These are phyloP conservation scores for Malus hybrid DNA, from an alignment of 331 rosid species.

Conservation along the genomic window DNA sequence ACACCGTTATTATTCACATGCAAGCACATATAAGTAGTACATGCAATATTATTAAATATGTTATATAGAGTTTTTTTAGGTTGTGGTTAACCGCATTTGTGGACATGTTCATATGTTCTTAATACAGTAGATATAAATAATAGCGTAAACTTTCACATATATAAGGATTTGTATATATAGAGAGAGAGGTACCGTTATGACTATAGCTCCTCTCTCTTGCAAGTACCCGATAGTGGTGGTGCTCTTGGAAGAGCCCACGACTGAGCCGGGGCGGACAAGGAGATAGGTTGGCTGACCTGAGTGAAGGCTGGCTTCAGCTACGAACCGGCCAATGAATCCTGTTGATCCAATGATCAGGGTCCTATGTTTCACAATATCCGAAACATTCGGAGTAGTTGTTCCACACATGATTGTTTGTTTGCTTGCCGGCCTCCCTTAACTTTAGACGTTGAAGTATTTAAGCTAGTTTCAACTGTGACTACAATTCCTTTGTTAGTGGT, in stretches of 20 bases:
- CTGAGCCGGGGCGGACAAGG: constrained; percentile 7
- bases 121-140: too few species aligned
- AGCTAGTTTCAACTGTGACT: too few species aligned
- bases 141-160: too few species aligned
- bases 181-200: neutral
- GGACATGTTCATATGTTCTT: too few species aligned
- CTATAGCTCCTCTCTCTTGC: constrained; percentile 13
- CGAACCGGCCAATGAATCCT: constrained; percentile 23
- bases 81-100: too few species aligned
- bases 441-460: neutral
- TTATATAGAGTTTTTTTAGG: neutral
- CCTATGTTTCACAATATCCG: neutral
- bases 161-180: neutral
- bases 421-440: neutral
- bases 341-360: constrained; percentile 18
- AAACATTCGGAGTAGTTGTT: neutral
- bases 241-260: neutral
- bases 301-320: constrained; percentile 11
- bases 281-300: constrained; percentile 18
- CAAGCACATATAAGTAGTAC: neutral
- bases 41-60: too few species aligned
- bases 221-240: neutral
- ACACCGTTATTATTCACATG: neutral
- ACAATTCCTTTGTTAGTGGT: too few species aligned
- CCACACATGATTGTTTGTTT: constrained; percentile 1